Base-by-base conservation (phyloP, 331 rosid species). In the Quercus phellos region DNA sequence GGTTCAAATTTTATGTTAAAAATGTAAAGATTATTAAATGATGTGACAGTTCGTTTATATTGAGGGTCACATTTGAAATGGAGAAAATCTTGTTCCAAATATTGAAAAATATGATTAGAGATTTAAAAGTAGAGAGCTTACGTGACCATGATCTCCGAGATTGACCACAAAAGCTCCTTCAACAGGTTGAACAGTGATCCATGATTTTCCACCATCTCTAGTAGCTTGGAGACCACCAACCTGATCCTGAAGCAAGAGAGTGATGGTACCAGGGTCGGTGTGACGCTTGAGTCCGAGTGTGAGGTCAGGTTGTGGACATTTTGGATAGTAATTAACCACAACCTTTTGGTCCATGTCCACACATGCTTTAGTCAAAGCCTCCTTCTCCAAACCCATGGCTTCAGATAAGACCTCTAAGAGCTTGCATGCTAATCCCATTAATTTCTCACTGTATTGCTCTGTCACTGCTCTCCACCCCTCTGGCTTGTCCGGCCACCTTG, bases 181-280 rank as follows among this genome's bases (percentile, higher is more conserved):
- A 0, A 95, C 86, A 0, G 99, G 99, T 26, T 90, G 87, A 59
- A 95, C 97, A 0, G 99, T 95, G 77, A 95, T 95, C 98, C 98
- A 91, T 0, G 94, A 85, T 46, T 89, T 83, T 0, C 97, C 99
- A 3, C 81, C 76, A 4, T 95, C 98, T 16, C 83, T 84, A 0
- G 99, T 95, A 9, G 94, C 98, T 42, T 95, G 99, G 71, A 95
- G 99, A 0, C 99, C 99, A 1, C 98, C 99, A 0, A 93, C 99
- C 18, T 93, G 94, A 42, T 95, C 99, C 13, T 95, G 99, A 14
- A 95, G 90, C 59, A 95, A 63, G 13, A 95, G 85, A 1, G 99
- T 95, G 3, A 95, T 95, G 19, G 98, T 93, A 1, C 99, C 98
- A 0, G 98, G 96, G 13, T 95, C 99, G 0, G 98, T 95, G 82